phyloP scores from a whole-genome alignment of 2,329 filamentous ascomycete genomes.

The Onygenales sp. region DNA sequence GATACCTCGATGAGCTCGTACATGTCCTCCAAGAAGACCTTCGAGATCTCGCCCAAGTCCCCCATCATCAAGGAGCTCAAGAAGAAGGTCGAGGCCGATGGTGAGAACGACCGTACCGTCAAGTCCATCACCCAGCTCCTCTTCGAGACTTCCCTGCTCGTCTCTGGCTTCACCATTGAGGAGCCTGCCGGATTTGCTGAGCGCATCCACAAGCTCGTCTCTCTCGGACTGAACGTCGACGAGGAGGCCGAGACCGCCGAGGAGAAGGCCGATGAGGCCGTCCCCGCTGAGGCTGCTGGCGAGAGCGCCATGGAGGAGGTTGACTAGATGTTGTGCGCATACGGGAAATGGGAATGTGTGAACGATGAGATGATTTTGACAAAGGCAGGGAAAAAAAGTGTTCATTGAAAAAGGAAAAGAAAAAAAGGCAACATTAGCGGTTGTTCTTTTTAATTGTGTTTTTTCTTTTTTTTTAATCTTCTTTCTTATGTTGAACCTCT shows the following conservation, averaged over 20 bases:
- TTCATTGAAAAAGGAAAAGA: neutral
- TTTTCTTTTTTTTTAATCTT: slow-evolving; percentile 1
- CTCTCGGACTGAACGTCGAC: slow-evolving; percentile 93
- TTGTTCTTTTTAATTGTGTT: neutral
- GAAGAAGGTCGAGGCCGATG: slow-evolving; percentile 96
- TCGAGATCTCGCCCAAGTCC: slow-evolving; percentile 99
- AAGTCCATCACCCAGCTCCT: slow-evolving; percentile 98
- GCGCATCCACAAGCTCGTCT: slow-evolving; percentile 99
- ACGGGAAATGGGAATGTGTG: neutral
- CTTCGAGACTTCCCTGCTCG: slow-evolving; percentile 96
- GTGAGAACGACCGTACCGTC: slow-evolving; percentile 97
- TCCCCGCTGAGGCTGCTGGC: slow-evolving; percentile 55
- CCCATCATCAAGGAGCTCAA: slow-evolving; percentile 97
- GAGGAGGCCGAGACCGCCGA: slow-evolving; percentile 67
- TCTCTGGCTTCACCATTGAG: slow-evolving; percentile 99
- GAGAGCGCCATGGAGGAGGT: slow-evolving; percentile 99
- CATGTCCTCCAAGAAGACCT: slow-evolving; percentile 99
- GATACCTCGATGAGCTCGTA: slow-evolving; percentile 99
- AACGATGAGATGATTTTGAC: slow-evolving; percentile 2
- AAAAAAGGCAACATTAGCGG: neutral
- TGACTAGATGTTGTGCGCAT: slow-evolving; percentile 54
- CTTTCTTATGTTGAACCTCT: neutral
- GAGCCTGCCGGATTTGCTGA: slow-evolving; percentile 96
- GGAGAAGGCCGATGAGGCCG: slow-evolving; percentile 49
- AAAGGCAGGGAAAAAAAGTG: slow-evolving; percentile 3